Evolutionary conservation across 768 basidiomycete genomes (phyloP).

Genomic region (Agrocybe praecox): DNA sequence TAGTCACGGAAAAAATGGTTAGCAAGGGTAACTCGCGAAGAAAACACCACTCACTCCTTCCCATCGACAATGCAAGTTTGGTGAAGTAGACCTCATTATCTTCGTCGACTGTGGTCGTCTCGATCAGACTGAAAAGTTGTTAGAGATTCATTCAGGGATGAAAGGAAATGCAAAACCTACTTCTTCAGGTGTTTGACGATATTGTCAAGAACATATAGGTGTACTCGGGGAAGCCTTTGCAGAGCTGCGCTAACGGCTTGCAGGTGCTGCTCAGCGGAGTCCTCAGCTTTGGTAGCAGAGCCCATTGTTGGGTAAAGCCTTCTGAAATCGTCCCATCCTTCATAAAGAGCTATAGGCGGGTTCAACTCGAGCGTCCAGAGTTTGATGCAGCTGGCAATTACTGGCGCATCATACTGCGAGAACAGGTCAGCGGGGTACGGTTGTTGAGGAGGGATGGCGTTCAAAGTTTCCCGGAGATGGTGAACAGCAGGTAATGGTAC

Average conservation of each 20-base stretch:
- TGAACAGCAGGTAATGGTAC: slow-evolving; percentile 84
- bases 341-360: slow-evolving; percentile 82
- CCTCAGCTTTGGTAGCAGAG: slow-evolving; percentile 53
- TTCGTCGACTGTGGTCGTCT: slow-evolving; percentile 70
- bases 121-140: slow-evolving; percentile 56
- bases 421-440: slow-evolving; percentile 54
- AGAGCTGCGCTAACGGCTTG: slow-evolving; percentile 64
- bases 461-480: slow-evolving; percentile 82
- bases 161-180: slow-evolving; percentile 41
- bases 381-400: slow-evolving; percentile 84
- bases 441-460: slow-evolving; percentile 62
- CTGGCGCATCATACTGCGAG: slow-evolving; percentile 79
- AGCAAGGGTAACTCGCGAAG: slow-evolving; percentile 6
- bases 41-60: slow-evolving; percentile 64
- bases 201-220: slow-evolving; percentile 78
- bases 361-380: slow-evolving; percentile 92
- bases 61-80: slow-evolving; percentile 87
- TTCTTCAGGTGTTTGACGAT: slow-evolving; percentile 74
- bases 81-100: slow-evolving; percentile 77
- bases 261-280: slow-evolving; percentile 60
- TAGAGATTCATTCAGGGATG: neutral
- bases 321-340: slow-evolving; percentile 91
- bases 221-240: slow-evolving; percentile 73
- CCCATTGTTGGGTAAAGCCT: slow-evolving; percentile 83
- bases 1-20: slow-evolving; percentile 27